Percentiles rank a stretch among this genome's conserved stretches.
Evolutionary conservation across 2,329 filamentous ascomycete species (phyloP).

Genomic region (Hansfordia pulvinata): DNA sequence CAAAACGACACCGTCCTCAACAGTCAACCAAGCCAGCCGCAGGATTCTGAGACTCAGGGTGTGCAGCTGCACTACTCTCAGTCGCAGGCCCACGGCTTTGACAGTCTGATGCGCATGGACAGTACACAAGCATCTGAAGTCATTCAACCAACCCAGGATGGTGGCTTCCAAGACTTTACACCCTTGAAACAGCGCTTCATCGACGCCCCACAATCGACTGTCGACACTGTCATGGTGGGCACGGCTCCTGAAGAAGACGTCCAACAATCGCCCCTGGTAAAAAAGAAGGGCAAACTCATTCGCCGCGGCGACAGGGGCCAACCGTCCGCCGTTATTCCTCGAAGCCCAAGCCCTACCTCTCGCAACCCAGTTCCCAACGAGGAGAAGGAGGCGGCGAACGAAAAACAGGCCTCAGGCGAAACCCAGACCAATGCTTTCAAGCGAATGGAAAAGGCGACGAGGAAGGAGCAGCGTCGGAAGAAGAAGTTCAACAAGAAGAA

Average conservation of each 20-base stretch:
- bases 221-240: conserved; percentile 52
- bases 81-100: conserved; percentile 44
- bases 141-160: conserved; percentile 69
- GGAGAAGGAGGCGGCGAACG: conserved; percentile 5
- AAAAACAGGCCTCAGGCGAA: conserved; percentile 15
- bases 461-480: conserved; percentile 34
- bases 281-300: conserved; percentile 40
- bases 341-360: conserved; percentile 26
- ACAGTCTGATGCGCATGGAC: conserved; percentile 35
- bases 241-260: conserved; percentile 20
- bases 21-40: conserved; percentile 28
- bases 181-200: conserved; percentile 57
- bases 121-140: conserved; percentile 54
- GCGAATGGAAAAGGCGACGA: conserved; percentile 53
- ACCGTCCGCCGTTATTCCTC: conserved; percentile 22
- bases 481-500: conserved; percentile 68
- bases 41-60: conserved; percentile 27
- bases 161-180: conserved; percentile 59
- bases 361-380: too few relatives aligned
- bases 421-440: conserved; percentile 42
- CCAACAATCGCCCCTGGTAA: conserved; percentile 52
- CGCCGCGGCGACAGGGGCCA: conserved; percentile 9
- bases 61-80: conserved; percentile 46
- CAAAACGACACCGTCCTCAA: conserved; percentile 37
- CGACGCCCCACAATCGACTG: conserved; percentile 51